A percentile compares a stretch with the other conserved stretches of the same genome.
These are phyloP conservation scores for Amylocystis lapponica DNA, from an alignment of 768 basidiomycete species.

Conservation along the genomic window DNA sequence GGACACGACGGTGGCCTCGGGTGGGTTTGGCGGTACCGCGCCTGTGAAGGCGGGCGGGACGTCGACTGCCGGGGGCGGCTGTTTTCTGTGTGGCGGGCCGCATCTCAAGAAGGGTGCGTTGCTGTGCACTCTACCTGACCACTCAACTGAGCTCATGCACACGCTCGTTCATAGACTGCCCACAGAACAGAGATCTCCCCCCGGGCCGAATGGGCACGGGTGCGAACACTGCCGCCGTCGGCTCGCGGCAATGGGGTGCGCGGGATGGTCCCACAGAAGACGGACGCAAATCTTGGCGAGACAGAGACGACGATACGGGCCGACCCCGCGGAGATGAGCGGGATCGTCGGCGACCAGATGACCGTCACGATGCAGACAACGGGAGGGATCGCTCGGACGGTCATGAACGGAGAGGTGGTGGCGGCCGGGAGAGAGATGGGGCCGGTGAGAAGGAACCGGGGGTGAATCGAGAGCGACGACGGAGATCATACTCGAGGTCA, in stretches of 20 bases:
- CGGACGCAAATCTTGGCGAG: slow-evolving; percentile 16
- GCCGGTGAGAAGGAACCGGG: slow-evolving; percentile 12
- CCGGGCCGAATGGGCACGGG: slow-evolving; percentile 25
- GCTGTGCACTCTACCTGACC: not conserved
- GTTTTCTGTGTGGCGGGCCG: slow-evolving; percentile 91
- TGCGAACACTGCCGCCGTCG: slow-evolving; percentile 22
- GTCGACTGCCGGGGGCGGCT: slow-evolving; percentile 51
- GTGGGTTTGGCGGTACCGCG: slow-evolving; percentile 60
- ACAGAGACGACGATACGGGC: slow-evolving; percentile 14
- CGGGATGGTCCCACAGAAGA: slow-evolving; percentile 14
- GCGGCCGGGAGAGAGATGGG: slow-evolving; percentile 7
- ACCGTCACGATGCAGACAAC: slow-evolving; percentile 5
- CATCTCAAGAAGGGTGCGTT: slow-evolving; percentile 82
- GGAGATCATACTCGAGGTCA: slow-evolving; percentile 8
- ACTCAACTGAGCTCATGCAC: not conserved
- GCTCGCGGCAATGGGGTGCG: slow-evolving; percentile 20
- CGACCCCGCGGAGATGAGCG: slow-evolving; percentile 12
- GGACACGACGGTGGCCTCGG: slow-evolving; percentile 68
- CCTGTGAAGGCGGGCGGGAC: slow-evolving; percentile 52
- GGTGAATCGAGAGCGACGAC: slow-evolving; percentile 1
- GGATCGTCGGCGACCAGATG: slow-evolving; percentile 10
- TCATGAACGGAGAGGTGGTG: slow-evolving; percentile 2
- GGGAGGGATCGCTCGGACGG: slow-evolving; percentile 4
- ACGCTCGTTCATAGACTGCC: slow-evolving; percentile 30
- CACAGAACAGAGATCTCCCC: slow-evolving; percentile 25